These are phyloP conservation scores for Porphyrellus sp. DNA, from an alignment of 1,284 basidiomycete species.

Conservation along the genomic window DNA sequence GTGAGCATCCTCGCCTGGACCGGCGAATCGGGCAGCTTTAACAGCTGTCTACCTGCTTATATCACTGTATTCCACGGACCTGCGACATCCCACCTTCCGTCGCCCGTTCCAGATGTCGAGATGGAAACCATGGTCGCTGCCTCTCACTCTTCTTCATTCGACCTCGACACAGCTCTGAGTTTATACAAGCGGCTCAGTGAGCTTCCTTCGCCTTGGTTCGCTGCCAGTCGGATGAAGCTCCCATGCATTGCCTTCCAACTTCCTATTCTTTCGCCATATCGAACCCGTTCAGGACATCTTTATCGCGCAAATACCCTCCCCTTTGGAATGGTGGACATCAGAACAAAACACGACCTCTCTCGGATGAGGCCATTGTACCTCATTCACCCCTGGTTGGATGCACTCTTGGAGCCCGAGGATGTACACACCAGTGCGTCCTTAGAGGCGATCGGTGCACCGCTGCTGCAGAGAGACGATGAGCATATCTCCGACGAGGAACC, in stretches of 20 bases:
- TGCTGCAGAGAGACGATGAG: background rate
- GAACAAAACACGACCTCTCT: background rate
- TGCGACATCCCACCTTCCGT: background rate
- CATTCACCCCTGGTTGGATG: background rate
- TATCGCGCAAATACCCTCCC: background rate
- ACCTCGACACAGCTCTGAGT: background rate
- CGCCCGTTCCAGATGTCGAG: background rate
- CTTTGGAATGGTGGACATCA: background rate
- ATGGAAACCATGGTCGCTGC: background rate
- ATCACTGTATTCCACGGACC: background rate
- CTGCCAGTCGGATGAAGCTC: background rate
- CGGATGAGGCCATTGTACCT: background rate
- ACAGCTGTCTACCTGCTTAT: background rate
- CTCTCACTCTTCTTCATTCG: background rate
- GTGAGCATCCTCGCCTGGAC: background rate
- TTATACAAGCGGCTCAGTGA: background rate
- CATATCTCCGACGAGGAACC: background rate
- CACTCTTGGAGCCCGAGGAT: background rate
- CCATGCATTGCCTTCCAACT: background rate
- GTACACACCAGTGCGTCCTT: background rate
- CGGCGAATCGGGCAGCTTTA: background rate
- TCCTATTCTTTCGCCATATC: background rate
- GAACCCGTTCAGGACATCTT: background rate
- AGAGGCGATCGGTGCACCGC: background rate
- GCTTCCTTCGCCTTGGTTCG: background rate